Evolutionary conservation across 768 basidiomycete species (phyloP).

Genomic region (Ramaria sp.): DNA sequence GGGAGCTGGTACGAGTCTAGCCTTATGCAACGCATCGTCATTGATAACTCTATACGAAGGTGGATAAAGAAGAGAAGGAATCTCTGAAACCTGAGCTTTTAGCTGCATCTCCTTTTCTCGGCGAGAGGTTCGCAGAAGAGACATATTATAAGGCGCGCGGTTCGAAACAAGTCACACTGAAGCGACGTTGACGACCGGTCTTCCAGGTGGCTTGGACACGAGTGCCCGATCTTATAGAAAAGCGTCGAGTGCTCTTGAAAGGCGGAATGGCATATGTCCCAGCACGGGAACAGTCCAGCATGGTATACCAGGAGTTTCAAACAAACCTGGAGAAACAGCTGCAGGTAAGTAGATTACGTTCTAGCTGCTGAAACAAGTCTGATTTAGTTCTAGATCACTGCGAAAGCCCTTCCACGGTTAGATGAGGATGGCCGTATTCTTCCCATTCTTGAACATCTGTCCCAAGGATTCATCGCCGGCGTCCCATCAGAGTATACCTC

Average conservation of each 20-base stretch:
- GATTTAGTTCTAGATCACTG: constrained; percentile 48
- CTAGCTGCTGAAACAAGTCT: background rate
- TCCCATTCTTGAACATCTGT: constrained; percentile 84
- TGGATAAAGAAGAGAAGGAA: constrained; percentile 45
- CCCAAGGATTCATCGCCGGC: constrained; percentile 88
- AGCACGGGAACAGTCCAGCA: constrained; percentile 61
- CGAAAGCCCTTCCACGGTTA: constrained; percentile 77
- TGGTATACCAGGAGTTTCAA: constrained; percentile 83
- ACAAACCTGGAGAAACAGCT: constrained; percentile 59
- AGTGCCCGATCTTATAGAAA: constrained; percentile 85
- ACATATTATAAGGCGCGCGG: constrained; percentile 60
- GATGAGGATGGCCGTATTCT: constrained; percentile 90
- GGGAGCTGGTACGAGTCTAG: constrained; percentile 40
- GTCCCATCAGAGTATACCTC: constrained; percentile 74
- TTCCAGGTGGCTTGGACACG: constrained; percentile 89
- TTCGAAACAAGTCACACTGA: constrained; percentile 16
- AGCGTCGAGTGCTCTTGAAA: constrained; percentile 65
- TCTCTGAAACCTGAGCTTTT: constrained; percentile 37
- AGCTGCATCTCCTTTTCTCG: constrained; percentile 33
- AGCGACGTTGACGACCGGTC: too few species aligned
- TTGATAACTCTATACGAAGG: constrained; percentile 27
- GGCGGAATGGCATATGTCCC: constrained; percentile 88
- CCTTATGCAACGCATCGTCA: background rate
- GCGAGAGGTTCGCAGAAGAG: constrained; percentile 35
- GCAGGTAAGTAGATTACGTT: constrained; percentile 39